These are phyloP conservation scores for Magnaporthiopsis poae DNA, from an alignment of 2,329 filamentous ascomycete genomes.

Conservation along the genomic window DNA sequence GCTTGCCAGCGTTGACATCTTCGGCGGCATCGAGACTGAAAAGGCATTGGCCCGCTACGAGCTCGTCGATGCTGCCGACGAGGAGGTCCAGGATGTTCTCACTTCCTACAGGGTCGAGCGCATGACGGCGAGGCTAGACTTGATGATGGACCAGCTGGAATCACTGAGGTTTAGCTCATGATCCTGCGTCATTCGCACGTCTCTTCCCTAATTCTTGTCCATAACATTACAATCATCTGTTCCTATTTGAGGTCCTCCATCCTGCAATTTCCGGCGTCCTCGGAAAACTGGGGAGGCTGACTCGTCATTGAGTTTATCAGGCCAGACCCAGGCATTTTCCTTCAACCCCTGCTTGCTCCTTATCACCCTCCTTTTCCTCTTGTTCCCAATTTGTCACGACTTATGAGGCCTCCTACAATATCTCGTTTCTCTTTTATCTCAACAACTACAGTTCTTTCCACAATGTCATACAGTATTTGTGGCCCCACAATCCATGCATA, in stretches of 20 bases:
- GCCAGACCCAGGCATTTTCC: background rate
- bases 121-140: conserved; percentile 32
- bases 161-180: conserved; percentile 23
- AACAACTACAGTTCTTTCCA: background rate
- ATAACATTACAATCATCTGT: background rate
- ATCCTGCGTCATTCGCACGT: conserved; percentile 1
- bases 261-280: background rate
- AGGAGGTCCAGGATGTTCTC: conserved; percentile 27
- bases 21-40: conserved; percentile 48
- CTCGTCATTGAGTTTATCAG: background rate
- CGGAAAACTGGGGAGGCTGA: background rate
- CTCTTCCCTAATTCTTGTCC: background rate
- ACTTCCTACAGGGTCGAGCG: conserved; percentile 30
- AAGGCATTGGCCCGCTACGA: conserved; percentile 56
- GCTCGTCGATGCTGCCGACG: conserved; percentile 49
- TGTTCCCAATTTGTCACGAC: background rate
- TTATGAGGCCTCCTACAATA: background rate
- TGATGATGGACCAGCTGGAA: conserved; percentile 27
- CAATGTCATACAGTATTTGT: background rate
- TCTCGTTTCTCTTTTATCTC: background rate
- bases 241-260: background rate
- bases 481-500: background rate
- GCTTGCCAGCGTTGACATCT: conserved; percentile 31
- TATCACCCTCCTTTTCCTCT: background rate
- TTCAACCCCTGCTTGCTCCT: background rate